Base-by-base conservation (phyloP, 2,329 filamentous ascomycete genomes). In the Alternaria sp. region DNA sequence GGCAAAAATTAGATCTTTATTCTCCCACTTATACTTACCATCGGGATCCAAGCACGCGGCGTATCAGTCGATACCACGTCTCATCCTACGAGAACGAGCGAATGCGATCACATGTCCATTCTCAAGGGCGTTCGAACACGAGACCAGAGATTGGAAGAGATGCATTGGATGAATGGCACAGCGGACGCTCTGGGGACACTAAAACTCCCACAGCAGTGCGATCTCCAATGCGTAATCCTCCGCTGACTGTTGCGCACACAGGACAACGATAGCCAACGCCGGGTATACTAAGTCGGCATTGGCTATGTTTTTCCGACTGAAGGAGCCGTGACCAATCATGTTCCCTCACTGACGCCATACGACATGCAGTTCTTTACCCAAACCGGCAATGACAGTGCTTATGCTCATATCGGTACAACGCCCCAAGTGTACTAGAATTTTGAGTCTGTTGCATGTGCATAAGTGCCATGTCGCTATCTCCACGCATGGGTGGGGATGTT, bases 231-330 rank as follows among this genome's bases (percentile, higher is more conserved):
- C 13, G 7, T 15, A 11, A 23, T 51, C 2, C 12, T 36, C 28
- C 13, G 12, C 17, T 36, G 19, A 51, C 21, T 15, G 28, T 23
- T 36, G 19, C 28, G 13, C 28, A 26, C 26, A 19, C 23, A 59
- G 56, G 54, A 59, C 61, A 64, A 67, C 30, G 59, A 59, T 57
- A 52, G 40, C 63, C 59, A 51, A 49, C n/a, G 4, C 4, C 10
- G 28, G 23, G 13, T 11, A 10, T 30, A 44, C 15, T 13, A 43
- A 50, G 12, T 10, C 46, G 12, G 23, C 5, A 21, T 47, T 59
- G 71, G 70, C 55, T 71, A 69, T 67, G 43, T 23, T 74, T 73
- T 68, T 73, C 72, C 72, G 71, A 52, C 36, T 23, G 15, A 28
- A 46, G 50, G 47, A 54, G 50, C 50, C 25, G 12, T 21, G 25